These are phyloP conservation scores for Trametes meyenii DNA, from an alignment of 768 basidiomycete genomes.

Conservation along the genomic window DNA sequence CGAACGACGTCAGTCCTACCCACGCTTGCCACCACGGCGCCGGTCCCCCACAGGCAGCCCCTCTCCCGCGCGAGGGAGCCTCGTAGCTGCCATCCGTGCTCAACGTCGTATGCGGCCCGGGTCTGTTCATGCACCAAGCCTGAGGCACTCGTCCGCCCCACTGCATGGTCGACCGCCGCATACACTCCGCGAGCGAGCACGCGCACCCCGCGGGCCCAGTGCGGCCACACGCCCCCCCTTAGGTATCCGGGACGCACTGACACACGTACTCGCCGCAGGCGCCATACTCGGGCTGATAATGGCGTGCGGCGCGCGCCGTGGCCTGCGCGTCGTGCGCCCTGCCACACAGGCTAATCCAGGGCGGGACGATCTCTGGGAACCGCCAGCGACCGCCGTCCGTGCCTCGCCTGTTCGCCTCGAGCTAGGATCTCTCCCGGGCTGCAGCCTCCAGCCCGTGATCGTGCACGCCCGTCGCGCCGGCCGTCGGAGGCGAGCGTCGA, in stretches of 20 bases:
- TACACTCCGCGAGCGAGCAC: conserved; percentile 9
- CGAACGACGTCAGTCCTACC: background rate
- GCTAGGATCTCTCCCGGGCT: too few relatives aligned
- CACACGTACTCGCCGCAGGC: too few relatives aligned
- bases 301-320: too few relatives aligned
- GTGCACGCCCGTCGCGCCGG: background rate
- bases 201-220: background rate
- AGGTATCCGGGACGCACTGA: background rate
- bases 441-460: background rate
- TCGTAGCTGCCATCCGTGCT: too few relatives aligned
- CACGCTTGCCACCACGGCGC: background rate
- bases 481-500: conserved; percentile 1
- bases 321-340: background rate
- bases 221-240: background rate
- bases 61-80: conserved; percentile 1
- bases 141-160: background rate
- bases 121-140: too few relatives aligned
- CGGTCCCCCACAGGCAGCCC: background rate
- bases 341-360: conserved; percentile 5
- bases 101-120: too few relatives aligned
- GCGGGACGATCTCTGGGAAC: conserved; percentile 1
- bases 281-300: too few relatives aligned
- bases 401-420: background rate
- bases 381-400: background rate
- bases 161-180: background rate